Conservation (phyloP, 345 rosid species). For the Boechera divaricarpa region DNA sequence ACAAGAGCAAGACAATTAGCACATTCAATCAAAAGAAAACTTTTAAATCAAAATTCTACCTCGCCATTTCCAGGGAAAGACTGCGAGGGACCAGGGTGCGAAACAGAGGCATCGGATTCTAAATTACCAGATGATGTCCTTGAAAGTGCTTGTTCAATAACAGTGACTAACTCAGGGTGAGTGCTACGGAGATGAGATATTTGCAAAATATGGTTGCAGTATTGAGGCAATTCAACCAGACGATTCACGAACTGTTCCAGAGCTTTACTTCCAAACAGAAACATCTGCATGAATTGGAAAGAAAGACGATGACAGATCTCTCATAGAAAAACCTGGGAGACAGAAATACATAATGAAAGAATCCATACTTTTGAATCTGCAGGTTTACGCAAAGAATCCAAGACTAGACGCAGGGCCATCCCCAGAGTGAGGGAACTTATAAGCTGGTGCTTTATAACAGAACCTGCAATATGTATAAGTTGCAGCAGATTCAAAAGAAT, state of each 20-base stretch:
- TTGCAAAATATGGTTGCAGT: slow-evolving; percentile 97
- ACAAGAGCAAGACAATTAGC: neutral
- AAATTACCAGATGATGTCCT: slow-evolving; percentile 82
- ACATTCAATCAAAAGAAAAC: slow-evolving; percentile 5
- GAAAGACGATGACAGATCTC: slow-evolving; percentile 26
- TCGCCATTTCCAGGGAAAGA: slow-evolving; percentile 62
- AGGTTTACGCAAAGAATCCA: slow-evolving; percentile 96
- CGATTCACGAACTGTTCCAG: slow-evolving; percentile 97
- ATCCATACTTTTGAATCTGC: slow-evolving; percentile 90
- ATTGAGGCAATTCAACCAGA: slow-evolving; percentile 95
- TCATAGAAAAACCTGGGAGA: neutral
- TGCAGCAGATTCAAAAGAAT: slow-evolving; percentile 18
- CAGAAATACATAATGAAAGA: slow-evolving; percentile 19
- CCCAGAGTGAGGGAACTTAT: slow-evolving; percentile 91
- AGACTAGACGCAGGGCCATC: slow-evolving; percentile 88
- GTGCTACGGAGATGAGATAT: slow-evolving; percentile 90
- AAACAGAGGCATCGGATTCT: slow-evolving; percentile 65
- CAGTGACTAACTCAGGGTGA: slow-evolving; percentile 84
- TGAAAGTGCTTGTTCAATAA: slow-evolving; percentile 84
- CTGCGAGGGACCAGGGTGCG: slow-evolving; percentile 59
- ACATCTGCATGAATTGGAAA: slow-evolving; percentile 67
- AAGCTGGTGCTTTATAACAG: slow-evolving; percentile 96
- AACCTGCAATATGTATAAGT: slow-evolving; percentile 61
- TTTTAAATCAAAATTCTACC: slow-evolving; percentile 49
- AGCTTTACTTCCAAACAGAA: slow-evolving; percentile 93